Evolutionary conservation across 345 rosid species (phyloP).

Genomic region (Dovyalis caffra): DNA sequence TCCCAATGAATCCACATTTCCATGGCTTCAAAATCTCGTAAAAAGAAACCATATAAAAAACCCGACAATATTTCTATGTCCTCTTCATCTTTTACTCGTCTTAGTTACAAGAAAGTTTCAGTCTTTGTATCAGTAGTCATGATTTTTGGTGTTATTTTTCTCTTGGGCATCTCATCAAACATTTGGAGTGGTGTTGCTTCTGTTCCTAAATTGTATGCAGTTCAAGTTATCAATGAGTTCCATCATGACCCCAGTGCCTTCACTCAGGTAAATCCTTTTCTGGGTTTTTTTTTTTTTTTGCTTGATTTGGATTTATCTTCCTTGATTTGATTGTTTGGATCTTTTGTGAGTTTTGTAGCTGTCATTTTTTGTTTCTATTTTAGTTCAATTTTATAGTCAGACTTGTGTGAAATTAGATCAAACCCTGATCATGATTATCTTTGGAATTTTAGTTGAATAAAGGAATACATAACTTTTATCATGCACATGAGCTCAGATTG

Average conservation of each 20-base stretch:
- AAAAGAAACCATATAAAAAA: conserved; percentile 26
- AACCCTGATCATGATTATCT: too few species aligned
- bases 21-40: conserved; percentile 42
- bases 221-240: conserved; percentile 28
- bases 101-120: conserved; percentile 33
- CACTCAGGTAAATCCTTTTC: conserved; percentile 24
- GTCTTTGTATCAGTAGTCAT: conserved; percentile 25
- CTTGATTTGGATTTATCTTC: neutral
- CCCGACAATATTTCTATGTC: conserved; percentile 28
- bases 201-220: conserved; percentile 3
- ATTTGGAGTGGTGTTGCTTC: neutral
- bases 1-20: conserved; percentile 1
- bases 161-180: conserved; percentile 20
- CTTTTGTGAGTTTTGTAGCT: too few species aligned
- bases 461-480: too few species aligned
- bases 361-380: too few species aligned
- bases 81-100: conserved; percentile 23
- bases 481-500: too few species aligned
- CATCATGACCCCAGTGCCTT: conserved; percentile 30
- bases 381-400: too few species aligned
- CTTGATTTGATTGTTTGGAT: too few species aligned
- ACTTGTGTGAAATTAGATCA: too few species aligned
- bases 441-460: too few species aligned
- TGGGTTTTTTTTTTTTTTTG: neutral
- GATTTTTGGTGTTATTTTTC: conserved; percentile 1